Evolutionary conservation across 768 basidiomycete genomes (phyloP), one percentile per base, ranked within the genome.

Genomic region (Chlorophyllum brunneum): DNA sequence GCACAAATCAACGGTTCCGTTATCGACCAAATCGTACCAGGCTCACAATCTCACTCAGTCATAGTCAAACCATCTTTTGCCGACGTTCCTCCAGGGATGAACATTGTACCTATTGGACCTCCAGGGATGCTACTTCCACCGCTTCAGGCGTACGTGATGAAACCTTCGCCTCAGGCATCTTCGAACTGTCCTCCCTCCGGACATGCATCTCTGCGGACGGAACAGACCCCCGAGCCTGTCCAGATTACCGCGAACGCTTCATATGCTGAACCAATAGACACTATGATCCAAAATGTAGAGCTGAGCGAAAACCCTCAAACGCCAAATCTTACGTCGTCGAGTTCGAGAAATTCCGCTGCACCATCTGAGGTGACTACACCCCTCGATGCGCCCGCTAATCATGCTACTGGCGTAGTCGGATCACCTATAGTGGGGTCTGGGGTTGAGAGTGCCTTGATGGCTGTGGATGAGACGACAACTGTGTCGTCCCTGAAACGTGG

Each of bases 291-390:
- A 18, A 20, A 11, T 15, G 9, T 27, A 24, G 4, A 16, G 4
- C 24, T 4, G 4, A 24, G 5, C 13, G 44, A 46, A 7, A 5
- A 13, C 10, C 18, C 34, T 20, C 18, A 39, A 23, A 53, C 46
- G 6, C 46, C 46, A 16, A 29, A 23, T 34, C 30, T 49, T 6
- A 49, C 41, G 8, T 27, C 54, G 37, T 33, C 39, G 18, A 49
- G 46, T 26, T 41, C 40, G 20, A 36, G 48, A 10, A 22, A 24
- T 33, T 42, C 48, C 18, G 38, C 39, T 22, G 48, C 29, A n/a
- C 45, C 34, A 18, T 48, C 54, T 4, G 51, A 53, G 23, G 40
- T 48, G 4, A 22, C 31, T 15, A 61, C 59, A 41, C 55, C 59
- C 23, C 34, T 42, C 10, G 50, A 52, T 33, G 29, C 33, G 9